These are phyloP conservation scores for Candida chauliodis DNA, from an alignment of 805 yeast species.

Conservation along the genomic window DNA sequence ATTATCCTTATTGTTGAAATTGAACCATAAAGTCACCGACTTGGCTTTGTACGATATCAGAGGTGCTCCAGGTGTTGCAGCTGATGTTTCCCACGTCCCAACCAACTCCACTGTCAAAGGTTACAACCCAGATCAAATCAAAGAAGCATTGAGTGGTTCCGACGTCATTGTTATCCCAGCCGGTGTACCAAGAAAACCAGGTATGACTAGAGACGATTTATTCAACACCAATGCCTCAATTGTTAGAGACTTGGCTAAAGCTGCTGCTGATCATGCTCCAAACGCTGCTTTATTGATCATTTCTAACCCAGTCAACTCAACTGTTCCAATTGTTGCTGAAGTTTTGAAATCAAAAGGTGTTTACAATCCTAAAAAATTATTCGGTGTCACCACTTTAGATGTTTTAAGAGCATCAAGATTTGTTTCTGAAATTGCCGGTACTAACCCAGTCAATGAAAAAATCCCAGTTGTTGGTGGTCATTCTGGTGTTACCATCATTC, in stretches of 20 bases:
- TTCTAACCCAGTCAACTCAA: constrained; percentile 96
- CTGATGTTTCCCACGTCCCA: constrained; percentile 92
- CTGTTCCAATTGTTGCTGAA: constrained; percentile 95
- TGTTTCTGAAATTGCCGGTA: constrained; percentile 60
- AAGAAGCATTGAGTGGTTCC: constrained; percentile 69
- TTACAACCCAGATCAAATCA: constrained; percentile 75
- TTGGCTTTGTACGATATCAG: constrained; percentile 83
- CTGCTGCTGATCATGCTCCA: constrained; percentile 78
- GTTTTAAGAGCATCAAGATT: constrained; percentile 87
- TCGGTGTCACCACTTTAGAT: constrained; percentile 96
- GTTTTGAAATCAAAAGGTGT: constrained; percentile 81
- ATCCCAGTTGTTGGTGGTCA: constrained; percentile 96
- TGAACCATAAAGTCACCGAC: constrained; percentile 83
- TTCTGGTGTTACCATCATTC: constrained; percentile 95
- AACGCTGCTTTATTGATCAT: constrained; percentile 79
- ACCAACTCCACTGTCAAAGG: constrained; percentile 88
- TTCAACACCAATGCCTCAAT: constrained; percentile 95
- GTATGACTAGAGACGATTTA: constrained; percentile 97
- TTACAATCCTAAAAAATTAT: constrained; percentile 86
- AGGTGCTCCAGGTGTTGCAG: constrained; percentile 96
- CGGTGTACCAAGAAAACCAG: constrained; percentile 98
- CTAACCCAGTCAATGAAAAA: constrained; percentile 73
- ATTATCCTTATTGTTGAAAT: constrained; percentile 61
- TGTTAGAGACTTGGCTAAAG: constrained; percentile 87
- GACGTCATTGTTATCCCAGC: constrained; percentile 93